Base-by-base conservation (phyloP, 1,139 yeast genomes). In the Hansenula lynferdii region DNA sequence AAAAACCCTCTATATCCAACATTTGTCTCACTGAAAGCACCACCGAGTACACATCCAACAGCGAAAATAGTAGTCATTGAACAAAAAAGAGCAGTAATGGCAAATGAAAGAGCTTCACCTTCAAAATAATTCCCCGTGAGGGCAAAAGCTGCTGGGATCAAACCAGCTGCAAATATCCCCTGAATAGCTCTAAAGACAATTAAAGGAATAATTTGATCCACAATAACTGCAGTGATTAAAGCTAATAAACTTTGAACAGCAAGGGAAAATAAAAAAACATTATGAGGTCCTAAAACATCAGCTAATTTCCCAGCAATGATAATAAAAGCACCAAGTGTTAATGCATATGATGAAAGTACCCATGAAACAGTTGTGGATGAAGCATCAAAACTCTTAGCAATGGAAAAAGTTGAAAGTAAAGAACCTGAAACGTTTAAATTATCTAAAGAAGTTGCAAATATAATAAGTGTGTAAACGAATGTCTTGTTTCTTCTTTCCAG, bases 111-210 rank as follows among this genome's bases (percentile, higher is more conserved):
- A 6, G 44, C 40, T 15, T 46, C 43, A 4, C 62, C 64, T 9
- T 37, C 32, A 29, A 54, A 62, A 36, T 59, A 58, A 35, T 52
- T 49, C 1, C 58, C 65, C 2, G 57, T 50, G 8, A 64, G 24
- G 0, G 62, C 60, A 43, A 50, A 56, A 0, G 58, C 50, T 17
- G 58, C 44, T 2, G 69, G 68, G 18, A 64, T 49, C 15, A 61
- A 39, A 0, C 62, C 55, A 4, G 69, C 58, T 2, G 61, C 68
- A 11, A 58, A 55, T 9, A 64, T 47, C 18, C 68, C 69, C 43
- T 64, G 68, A 1, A 64, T 35, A 3, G 69, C 66, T 41, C 68
- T 54, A 28, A 65, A 60, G 0, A 62, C 55, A 33, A 62, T 58
- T 34, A 64, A 42, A 2, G 52, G 61, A 28, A 56, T 48, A 27